Conservation (phyloP, 768 basidiomycete species). For the Tylopilus vinaceipallidus region DNA sequence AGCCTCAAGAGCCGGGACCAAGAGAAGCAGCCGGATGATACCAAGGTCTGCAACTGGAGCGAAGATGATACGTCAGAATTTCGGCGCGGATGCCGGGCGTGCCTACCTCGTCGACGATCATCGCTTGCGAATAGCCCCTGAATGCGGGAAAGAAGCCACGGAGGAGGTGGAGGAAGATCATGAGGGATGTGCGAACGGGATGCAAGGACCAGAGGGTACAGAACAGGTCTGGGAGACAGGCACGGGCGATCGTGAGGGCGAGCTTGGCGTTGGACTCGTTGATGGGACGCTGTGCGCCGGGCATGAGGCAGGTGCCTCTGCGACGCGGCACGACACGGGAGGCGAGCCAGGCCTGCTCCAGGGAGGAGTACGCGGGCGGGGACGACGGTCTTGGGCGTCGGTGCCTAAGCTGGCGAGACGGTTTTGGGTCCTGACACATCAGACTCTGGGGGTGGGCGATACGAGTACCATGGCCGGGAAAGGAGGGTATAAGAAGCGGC, state of each 20-base stretch:
- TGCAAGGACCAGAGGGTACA: constrained; percentile 51
- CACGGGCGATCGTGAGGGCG: constrained; percentile 52
- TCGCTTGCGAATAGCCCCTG: constrained; percentile 82
- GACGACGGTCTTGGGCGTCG: constrained; percentile 5
- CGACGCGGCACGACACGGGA: constrained; percentile 52
- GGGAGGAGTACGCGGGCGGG: constrained; percentile 7
- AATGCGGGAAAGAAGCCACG: constrained; percentile 80
- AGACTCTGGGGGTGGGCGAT: constrained; percentile 9
- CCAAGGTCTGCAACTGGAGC: constrained; percentile 61
- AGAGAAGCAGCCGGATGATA: constrained; percentile 70
- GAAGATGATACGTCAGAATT: neutral
- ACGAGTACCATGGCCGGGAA: constrained; percentile 14
- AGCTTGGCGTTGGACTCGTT: constrained; percentile 53
- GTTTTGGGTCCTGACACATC: constrained; percentile 28
- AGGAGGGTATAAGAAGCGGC: constrained; percentile 30
- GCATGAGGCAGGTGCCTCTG: constrained; percentile 46
- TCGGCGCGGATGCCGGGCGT: constrained; percentile 9
- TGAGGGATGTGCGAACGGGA: constrained; percentile 65
- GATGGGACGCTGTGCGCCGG: constrained; percentile 70
- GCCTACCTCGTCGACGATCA: constrained; percentile 81
- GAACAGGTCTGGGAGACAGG: constrained; percentile 56
- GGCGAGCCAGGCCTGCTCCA: constrained; percentile 54
- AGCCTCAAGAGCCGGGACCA: constrained; percentile 63
- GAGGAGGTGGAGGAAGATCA: constrained; percentile 67
- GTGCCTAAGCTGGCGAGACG: constrained; percentile 22